A percentile compares a stretch with the other conserved stretches of the same genome.
phyloP scores from a whole-genome alignment of 2,329 filamentous ascomycete species.

The Hypoxylon sp. region DNA sequence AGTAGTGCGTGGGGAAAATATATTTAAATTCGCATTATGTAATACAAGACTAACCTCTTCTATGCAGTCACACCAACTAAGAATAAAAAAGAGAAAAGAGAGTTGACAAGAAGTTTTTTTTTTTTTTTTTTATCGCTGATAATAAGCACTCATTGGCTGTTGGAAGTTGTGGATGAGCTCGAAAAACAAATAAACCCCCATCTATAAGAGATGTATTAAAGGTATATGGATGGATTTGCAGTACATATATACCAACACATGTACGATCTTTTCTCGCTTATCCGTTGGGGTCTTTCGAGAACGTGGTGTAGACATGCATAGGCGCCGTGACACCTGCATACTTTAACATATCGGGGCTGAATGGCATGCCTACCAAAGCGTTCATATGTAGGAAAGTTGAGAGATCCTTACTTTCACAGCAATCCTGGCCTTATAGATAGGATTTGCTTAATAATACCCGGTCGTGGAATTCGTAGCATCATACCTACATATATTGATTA shows the following conservation, averaged over 20 bases:
- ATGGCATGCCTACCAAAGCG: slow-evolving; percentile 15
- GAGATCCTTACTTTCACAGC: slow-evolving; percentile 17
- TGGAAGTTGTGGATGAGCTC: not conserved
- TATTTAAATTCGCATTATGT: slow-evolving; percentile 6
- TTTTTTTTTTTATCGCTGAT: not conserved
- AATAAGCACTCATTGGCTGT: not conserved
- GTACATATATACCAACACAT: slow-evolving; percentile 6
- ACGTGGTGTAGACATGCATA: slow-evolving; percentile 49
- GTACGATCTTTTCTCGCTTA: slow-evolving; percentile 29
- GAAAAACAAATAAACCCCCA: not conserved
- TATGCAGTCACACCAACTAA: not conserved
- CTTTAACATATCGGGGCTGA: slow-evolving; percentile 8
- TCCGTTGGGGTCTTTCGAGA: slow-evolving; percentile 37
- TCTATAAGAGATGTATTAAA: not conserved
- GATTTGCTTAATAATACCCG: slow-evolving; percentile 27
- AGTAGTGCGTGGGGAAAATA: not conserved
- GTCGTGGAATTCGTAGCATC: slow-evolving; percentile 12
- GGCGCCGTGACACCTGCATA: slow-evolving; percentile 50
- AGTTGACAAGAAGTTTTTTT: not conserved
- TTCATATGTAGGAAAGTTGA: slow-evolving; percentile 13
- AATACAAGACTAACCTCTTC: not conserved
- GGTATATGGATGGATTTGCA: not conserved
- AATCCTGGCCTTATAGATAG: slow-evolving; percentile 12
- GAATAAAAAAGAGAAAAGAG: not conserved
- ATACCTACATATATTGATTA: slow-evolving; percentile 8